phyloP scores from a whole-genome alignment of 1,284 basidiomycete species.

The Tilletia indica region DNA sequence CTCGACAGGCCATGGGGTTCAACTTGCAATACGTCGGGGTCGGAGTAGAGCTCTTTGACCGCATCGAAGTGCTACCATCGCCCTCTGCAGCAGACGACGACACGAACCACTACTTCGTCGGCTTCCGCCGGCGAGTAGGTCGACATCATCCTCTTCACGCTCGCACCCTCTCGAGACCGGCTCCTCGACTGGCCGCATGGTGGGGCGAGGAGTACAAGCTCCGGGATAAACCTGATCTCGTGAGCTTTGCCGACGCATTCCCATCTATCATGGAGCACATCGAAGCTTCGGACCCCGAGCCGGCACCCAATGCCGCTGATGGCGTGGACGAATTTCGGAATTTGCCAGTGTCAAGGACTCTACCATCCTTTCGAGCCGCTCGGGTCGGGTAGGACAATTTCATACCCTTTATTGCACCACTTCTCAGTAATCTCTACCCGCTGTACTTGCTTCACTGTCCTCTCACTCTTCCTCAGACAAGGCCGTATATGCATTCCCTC shows the following conservation, averaged over 20 bases:
- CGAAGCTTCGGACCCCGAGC: not conserved
- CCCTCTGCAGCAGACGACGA: not conserved
- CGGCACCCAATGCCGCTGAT: too few relatives aligned
- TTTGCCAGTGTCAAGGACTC: too few relatives aligned
- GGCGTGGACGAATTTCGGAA: too few relatives aligned
- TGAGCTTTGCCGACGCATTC: not conserved
- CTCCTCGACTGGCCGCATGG: not conserved
- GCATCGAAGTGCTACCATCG: not conserved
- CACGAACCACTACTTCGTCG: not conserved
- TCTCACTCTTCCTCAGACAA: too few relatives aligned
- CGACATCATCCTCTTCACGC: not conserved
- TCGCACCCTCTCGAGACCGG: not conserved
- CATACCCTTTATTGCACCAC: too few relatives aligned
- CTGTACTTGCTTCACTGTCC: too few relatives aligned
- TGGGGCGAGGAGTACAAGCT: conserved; percentile 14
- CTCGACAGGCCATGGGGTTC: not conserved
- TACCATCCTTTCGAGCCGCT: too few relatives aligned
- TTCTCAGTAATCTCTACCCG: too few relatives aligned
- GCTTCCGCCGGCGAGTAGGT: not conserved
- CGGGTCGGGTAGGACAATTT: too few relatives aligned
- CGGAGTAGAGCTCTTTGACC: conserved; percentile 6
- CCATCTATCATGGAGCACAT: not conserved
- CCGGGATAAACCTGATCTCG: not conserved
- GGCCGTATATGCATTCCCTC: too few relatives aligned
- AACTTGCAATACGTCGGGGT: not conserved